Conservation (phyloP, 768 basidiomycete species). For the Agaricus blazei region DNA sequence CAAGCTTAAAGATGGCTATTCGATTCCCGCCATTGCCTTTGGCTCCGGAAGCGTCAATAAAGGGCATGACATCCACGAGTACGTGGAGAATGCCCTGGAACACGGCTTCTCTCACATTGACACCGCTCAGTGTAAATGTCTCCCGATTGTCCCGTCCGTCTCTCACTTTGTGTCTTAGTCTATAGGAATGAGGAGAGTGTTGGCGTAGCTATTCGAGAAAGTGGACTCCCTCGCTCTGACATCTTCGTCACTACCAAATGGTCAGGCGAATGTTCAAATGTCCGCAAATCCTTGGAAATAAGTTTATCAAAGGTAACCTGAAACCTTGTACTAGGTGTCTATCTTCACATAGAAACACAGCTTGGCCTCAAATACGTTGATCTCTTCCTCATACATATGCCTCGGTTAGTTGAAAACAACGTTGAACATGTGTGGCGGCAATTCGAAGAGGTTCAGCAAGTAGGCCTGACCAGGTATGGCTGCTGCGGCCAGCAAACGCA, state of each 20-base stretch:
- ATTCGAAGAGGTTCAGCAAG: conserved; percentile 49
- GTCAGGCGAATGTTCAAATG: conserved; percentile 22
- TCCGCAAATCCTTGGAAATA: conserved; percentile 33
- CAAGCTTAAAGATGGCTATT: conserved; percentile 35
- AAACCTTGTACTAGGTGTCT: not conserved
- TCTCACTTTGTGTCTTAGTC: conserved; percentile 17
- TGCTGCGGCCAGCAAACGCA: not conserved
- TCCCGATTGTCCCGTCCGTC: not conserved
- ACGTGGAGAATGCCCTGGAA: conserved; percentile 54
- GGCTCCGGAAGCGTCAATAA: conserved; percentile 50
- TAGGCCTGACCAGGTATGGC: conserved; percentile 34
- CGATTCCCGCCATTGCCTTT: conserved; percentile 57
- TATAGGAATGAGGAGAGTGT: conserved; percentile 34
- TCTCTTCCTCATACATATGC: conserved; percentile 65
- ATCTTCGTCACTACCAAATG: conserved; percentile 58
- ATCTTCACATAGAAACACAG: conserved; percentile 26
- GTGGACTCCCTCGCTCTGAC: conserved; percentile 37
- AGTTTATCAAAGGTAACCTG: conserved; percentile 46
- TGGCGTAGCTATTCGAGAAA: conserved; percentile 24
- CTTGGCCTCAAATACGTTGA: conserved; percentile 59
- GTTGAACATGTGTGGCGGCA: conserved; percentile 44
- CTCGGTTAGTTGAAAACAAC: conserved; percentile 25
- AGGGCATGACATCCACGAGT: conserved; percentile 44
- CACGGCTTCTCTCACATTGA: conserved; percentile 60
- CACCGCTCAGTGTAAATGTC: conserved; percentile 48